Base-by-base conservation (phyloP, 164 flowering plant genomes). In the Berberis thunbergii region DNA sequence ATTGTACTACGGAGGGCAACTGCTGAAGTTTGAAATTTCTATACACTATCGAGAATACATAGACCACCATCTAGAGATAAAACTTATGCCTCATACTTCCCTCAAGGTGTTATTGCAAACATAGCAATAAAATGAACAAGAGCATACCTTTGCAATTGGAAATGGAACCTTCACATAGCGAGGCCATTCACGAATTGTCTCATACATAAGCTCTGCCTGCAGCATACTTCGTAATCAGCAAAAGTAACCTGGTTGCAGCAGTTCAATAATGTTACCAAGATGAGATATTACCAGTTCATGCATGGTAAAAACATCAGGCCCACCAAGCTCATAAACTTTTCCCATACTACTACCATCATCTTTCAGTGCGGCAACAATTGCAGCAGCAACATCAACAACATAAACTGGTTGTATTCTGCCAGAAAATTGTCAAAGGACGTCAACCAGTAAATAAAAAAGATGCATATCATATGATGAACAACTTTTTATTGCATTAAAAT, bases 281-380 rank as follows among this genome's bases (percentile, higher is more conserved):
- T 59, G 64, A 41, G 69, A 59, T 55, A 13, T 69, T 82, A 93
- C 98, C 92, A 93, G 75, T 57, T 93, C 78, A 71, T 78, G 91
- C 46, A 81, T 60, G 12, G 93, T 87, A 64, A 74, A 84, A 73
- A 91, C 68, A 38, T 94, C 96, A 44, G 98, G 97, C 12, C 98
- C 98, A 72, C 97, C 98, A 69, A 94, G 87, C 75, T 94, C 97
- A 73, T 88, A 94, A 56, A 76, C 72, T 73, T 88, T 94, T 53
- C 98, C 98, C 93, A 85, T 94, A 76, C 97, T 88, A 55, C 80
- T 58, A 26, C 96, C 98, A 72, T 94, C 88, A 78, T 94, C 98
- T 77, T 87, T 84, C 83, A 94, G 74, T 54, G 96, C 85, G 3
- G 93, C 76, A 62, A 87, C 56, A 67, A 91, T 73, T 72, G 89